Base-by-base conservation (phyloP, 148 eudicot genomes). In the Rhododendron mucronatum region DNA sequence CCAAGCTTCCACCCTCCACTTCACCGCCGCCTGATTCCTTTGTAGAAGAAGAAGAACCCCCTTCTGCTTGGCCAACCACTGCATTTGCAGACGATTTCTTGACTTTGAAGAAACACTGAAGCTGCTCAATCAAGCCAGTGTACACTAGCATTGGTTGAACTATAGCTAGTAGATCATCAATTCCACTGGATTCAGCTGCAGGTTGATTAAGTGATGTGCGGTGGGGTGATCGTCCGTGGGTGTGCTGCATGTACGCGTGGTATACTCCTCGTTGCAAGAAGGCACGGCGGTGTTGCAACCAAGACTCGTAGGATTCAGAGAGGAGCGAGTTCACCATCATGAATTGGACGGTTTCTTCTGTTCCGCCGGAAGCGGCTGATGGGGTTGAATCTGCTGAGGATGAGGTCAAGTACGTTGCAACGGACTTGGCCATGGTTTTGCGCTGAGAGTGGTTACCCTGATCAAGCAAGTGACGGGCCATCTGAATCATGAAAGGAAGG, bases 271-370 rank as follows among this genome's bases (percentile, higher is more conserved):
- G 94, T 86, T 95, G 98, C 88, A 97, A 88, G 92, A 97, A 97
- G 77, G 89, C 89, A 74, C 91, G 88, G 1, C 99, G 96, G 81
- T 97, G 98, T 85, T 93, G 94, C 88, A 94, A 87, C 99, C 99
- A 97, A 13, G 96, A 94, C 82, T 93, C 96, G 33, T 97, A 97
- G 11, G 99, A 93, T 84, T 97, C 99, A 1, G 93, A 92, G 26
- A 97, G 91, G 57, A 97, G 98, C 50, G 99, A 97, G 88, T 92
- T 95, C 80, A 97, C 99, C 99, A 97, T 95, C 99, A 97, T 97
- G 87, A 93, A 97, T 55, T 97, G 99, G 33, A 97, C 98, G 6
- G 96, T 95, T 85, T 97, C 99, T 87, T 97, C 99, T 13, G 98
- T 90, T 84, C 94, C 95, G 77, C 82, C 88, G 2, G 96, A 86